Evolutionary conservation across 2,329 filamentous ascomycete genomes (phyloP).

Genomic region (Sphaerulina vaccinii): DNA sequence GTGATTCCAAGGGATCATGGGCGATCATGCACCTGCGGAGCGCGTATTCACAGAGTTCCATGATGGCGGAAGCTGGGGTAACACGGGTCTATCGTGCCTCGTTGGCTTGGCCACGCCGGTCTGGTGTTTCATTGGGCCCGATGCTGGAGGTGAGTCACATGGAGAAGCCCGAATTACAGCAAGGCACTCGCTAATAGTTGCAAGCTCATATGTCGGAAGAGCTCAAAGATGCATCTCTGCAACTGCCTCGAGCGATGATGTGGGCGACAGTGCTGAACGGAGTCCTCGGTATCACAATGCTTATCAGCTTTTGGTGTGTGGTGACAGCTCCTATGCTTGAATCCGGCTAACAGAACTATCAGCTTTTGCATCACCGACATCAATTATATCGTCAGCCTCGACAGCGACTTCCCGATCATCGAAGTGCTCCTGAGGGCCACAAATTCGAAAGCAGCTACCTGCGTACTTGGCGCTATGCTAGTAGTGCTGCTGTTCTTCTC

Average conservation of each 20-base stretch:
- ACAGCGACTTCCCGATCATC: slow-evolving; percentile 34
- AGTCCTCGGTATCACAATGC: slow-evolving; percentile 37
- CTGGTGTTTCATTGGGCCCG: slow-evolving; percentile 36
- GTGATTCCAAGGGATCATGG: slow-evolving; percentile 27
- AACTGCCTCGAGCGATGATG: slow-evolving; percentile 46
- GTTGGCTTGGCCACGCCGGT: slow-evolving; percentile 44
- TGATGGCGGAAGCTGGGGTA: slow-evolving; percentile 44
- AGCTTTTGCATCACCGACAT: slow-evolving; percentile 36
- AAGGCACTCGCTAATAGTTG: neutral
- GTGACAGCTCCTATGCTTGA: neutral
- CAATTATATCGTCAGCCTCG: slow-evolving; percentile 27
- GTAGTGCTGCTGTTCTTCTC: slow-evolving; percentile 37
- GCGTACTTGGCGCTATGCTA: slow-evolving; percentile 34
- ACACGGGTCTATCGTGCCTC: slow-evolving; percentile 42
- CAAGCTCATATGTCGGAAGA: slow-evolving; percentile 40
- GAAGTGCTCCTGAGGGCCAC: slow-evolving; percentile 35
- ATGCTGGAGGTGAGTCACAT: slow-evolving; percentile 28
- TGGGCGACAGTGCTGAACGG: slow-evolving; percentile 42
- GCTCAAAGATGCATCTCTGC: slow-evolving; percentile 42
- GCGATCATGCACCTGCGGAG: slow-evolving; percentile 31
- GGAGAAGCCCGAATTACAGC: slow-evolving; percentile 21
- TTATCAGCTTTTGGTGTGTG: slow-evolving; percentile 41
- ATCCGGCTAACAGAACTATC: slow-evolving; percentile 11
- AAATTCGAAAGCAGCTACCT: slow-evolving; percentile 32
- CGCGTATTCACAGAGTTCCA: slow-evolving; percentile 40